Base-by-base conservation (phyloP, 768 basidiomycete genomes). In the Podaxis sp. region DNA sequence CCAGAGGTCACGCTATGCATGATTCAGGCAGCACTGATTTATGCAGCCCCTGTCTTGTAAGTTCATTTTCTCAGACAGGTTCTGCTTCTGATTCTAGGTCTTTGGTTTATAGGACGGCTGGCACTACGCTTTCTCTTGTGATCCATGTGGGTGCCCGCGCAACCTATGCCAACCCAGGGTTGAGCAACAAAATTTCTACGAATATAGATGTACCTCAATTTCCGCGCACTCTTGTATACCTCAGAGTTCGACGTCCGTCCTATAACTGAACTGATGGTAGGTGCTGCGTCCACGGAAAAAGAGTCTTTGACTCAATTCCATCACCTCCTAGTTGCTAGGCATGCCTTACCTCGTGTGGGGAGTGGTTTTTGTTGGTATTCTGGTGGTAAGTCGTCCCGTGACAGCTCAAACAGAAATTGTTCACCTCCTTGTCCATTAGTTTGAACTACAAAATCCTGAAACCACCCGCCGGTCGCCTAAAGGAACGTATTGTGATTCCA, bases 21-120 rank as follows among this genome's bases (percentile, higher is more conserved):
- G 12, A 58, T 70, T 22, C 76, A 76, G 54, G 66, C 68, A 11
- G 74, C 71, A 11, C 64, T 68, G 15, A 73, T 77, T 40, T 76
- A 77, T 58, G 68, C 72, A 2, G 74, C 73, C 13, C 75, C 76
- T 20, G 62, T 64, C 28, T 60, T 77, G 76, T 75, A 56, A 58
- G 44, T 46, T 36, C 2, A 28, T 4, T 12, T 15, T 28, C 4
- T 13, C 17, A 12, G 20, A 30, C 26, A 13, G 28, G 33, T 40
- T 13, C 20, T 52, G 1, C 17, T 26, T 46, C 44, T n/a, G 12
- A 46, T 24, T 24, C 8, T 50, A 36, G 17, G 33, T 41, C 15
- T 26, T 28, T 1, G 56, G 33, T 48, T 37, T 12, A 22, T 50
- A 73, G 74, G 53, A 74, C 74, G 5, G 64, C 68, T 37, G 70